Percentiles rank a stretch among this genome's conserved stretches.
Evolutionary conservation across 495 filamentous ascomycete genomes (phyloP).

Genomic region (Penicillium coffeae): DNA sequence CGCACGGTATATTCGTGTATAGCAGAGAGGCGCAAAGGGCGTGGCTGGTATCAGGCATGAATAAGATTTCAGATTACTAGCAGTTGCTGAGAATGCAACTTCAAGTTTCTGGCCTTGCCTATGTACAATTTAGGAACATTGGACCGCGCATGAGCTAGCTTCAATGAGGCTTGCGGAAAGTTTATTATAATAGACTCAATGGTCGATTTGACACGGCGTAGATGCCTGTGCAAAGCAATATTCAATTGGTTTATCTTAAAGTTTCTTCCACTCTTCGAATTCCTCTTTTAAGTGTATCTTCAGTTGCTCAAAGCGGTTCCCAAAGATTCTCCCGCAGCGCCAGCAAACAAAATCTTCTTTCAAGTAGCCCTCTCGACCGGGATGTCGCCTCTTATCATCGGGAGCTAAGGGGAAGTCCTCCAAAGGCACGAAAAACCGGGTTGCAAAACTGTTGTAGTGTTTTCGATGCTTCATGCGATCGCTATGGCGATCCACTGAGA

Average conservation of each 20-base stretch:
- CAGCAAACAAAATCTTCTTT: constrained; percentile 69
- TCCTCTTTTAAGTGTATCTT: constrained; percentile 80
- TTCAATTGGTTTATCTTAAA: constrained; percentile 36
- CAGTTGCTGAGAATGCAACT: constrained; percentile 31
- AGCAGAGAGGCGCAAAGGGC: not conserved
- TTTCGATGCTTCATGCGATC: constrained; percentile 71
- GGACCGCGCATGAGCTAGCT: too few species aligned
- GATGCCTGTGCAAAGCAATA: constrained; percentile 3
- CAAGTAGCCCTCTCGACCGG: constrained; percentile 53
- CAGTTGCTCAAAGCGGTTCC: constrained; percentile 63
- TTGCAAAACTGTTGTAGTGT: constrained; percentile 91
- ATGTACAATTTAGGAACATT: constrained; percentile 29
- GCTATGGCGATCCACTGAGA: constrained; percentile 69
- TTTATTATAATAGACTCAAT: too few species aligned
- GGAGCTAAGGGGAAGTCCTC: constrained; percentile 71
- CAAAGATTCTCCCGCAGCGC: constrained; percentile 76
- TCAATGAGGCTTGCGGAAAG: too few species aligned
- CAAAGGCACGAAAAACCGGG: constrained; percentile 79
- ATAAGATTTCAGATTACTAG: not conserved
- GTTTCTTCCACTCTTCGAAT: constrained; percentile 74
- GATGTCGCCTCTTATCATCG: constrained; percentile 57
- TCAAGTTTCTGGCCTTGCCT: constrained; percentile 10
- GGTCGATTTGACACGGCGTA: too few species aligned
- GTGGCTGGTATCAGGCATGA: not conserved
- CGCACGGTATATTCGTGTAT: not conserved